Base-by-base conservation (phyloP, 2,329 filamentous ascomycete genomes). In the Aspergillus sp. region DNA sequence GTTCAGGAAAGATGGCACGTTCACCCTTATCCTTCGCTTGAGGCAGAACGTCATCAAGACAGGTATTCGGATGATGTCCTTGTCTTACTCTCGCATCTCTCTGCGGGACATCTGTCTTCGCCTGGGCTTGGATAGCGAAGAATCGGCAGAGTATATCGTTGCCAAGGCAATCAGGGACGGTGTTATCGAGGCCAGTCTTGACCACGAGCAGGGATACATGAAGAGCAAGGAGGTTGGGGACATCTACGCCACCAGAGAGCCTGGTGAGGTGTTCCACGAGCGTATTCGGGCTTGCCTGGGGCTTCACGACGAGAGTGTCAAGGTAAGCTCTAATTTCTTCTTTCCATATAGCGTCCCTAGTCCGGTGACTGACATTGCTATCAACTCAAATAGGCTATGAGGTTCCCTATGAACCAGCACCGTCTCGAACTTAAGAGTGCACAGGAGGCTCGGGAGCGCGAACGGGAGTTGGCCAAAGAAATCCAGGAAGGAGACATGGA, bases 41-140 rank as follows among this genome's bases (percentile, higher is more conserved):
- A 84, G 93, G 58, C 93, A 98, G 71, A 98, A 98, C 65, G 93
- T 98, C 63, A 97, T 98, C 81, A 95, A 95, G 77, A 98, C 93
- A 3, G 93, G 93, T 56, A 95, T 98, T 54, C 88, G 93, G 58
- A 96, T 97, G 89, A 94, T 98, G 81, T 97, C 91, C 36, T 77
- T 98, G 54, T 95, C 90, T 19, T 98, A 98, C 75, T 95, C 91
- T 50, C 87, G 91, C 52, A 98, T 98, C 62, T 96, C 91, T 1
- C 79, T 98, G 47, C 85, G 93, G 48, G 93, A 98, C 65, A 98
- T 98, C 57, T 98, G 93, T 73, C 89, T 97, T 49, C 87, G 93
- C 42, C 78, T 98, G 43, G 89, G 94, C 44, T 77, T 98, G 7
- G 88, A 93, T 55, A 94, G 87, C 58, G 93, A 98, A 67, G 93